Evolutionary conservation across 2,329 filamentous ascomycete genomes (phyloP), one percentile per base, ranked within the genome.

Genomic region (Fusarium chlamydosporum): DNA sequence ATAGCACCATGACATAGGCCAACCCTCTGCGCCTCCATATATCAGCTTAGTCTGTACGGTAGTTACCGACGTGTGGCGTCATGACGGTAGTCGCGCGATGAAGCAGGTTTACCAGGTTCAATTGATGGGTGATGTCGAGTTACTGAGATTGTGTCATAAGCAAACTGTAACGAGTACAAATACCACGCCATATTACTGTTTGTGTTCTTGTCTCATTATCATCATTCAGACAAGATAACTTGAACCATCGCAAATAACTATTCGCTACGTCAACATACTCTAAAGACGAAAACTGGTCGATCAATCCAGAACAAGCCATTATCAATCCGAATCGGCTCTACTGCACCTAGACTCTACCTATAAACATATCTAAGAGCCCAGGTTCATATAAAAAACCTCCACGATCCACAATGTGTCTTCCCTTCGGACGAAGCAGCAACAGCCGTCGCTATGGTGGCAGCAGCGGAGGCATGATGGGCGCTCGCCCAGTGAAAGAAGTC

Each of bases 1-100:
- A 29, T 15, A 16, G 13, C 26, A 34, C n/a, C 10, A 64, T 64
- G 61, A 64, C 61, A 64, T 65, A 13, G 31, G 60, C 61, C 61
- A 64, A 65, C 29, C 29, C 12, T 37, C 45, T 64, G 40, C 40
- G 61, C 35, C 60, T 46, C 18, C 2, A 5, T 4, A 15, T 9
- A 23, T 31, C 29, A 11, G 31, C 23, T 43, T 40, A 27, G n/a
- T 29, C 20, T 38, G 43, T 52, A 7, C 20, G 16, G 29, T 23
- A n/a, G 16, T 4, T 41, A n/a, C 45, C 20, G 16, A 41, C 7
- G 7, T 38, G 59, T 57, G 42, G 61, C 61, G 58, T 64, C 58
- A 63, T 57, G 34, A 7, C 58, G 51, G 27, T 41, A 65, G 20
- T 61, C 47, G 15, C n/a, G 45, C 46, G 23, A 20, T 58, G 34